These are phyloP conservation scores for Eutrema japonicum DNA, from an alignment of 345 rosid species.

Conservation along the genomic window DNA sequence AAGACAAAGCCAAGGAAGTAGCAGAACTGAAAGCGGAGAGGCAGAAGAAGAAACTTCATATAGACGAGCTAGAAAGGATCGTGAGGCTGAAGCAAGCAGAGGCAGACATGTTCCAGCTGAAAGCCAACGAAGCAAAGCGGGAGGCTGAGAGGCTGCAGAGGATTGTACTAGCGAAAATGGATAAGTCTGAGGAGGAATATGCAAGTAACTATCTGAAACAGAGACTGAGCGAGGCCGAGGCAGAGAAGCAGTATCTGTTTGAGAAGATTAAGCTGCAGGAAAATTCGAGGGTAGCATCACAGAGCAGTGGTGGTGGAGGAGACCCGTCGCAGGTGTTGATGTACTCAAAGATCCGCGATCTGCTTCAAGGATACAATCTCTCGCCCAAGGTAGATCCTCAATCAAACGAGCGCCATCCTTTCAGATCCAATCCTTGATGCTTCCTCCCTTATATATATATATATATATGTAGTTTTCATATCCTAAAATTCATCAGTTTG, in stretches of 20 bases:
- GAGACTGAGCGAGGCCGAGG: conserved; percentile 92
- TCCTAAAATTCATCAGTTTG: conserved; percentile 4
- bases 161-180: conserved; percentile 78
- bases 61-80: conserved; percentile 89
- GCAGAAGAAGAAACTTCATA: conserved; percentile 74
- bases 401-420: conserved; percentile 56
- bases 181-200: conserved; percentile 94
- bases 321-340: conserved; percentile 73
- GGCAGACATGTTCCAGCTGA: conserved; percentile 97
- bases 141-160: conserved; percentile 89
- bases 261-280: conserved; percentile 96
- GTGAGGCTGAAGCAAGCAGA: conserved; percentile 95
- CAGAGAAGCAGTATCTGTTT: conserved; percentile 88
- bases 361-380: conserved; percentile 59
- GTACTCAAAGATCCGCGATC: conserved; percentile 66
- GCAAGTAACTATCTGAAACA: conserved; percentile 84
- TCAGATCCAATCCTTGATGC: conserved; percentile 58
- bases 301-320: conserved; percentile 58
- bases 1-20: conserved; percentile 88
- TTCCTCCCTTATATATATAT: not conserved
- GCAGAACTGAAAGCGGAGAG: conserved; percentile 71
- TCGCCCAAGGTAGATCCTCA: conserved; percentile 56
- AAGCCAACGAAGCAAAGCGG: conserved; percentile 90
- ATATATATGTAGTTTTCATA: not conserved
- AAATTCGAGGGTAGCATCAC: conserved; percentile 39